phyloP scores from a whole-genome alignment of 495 filamentous ascomycete genomes.

The Aspergillus asperescens region DNA sequence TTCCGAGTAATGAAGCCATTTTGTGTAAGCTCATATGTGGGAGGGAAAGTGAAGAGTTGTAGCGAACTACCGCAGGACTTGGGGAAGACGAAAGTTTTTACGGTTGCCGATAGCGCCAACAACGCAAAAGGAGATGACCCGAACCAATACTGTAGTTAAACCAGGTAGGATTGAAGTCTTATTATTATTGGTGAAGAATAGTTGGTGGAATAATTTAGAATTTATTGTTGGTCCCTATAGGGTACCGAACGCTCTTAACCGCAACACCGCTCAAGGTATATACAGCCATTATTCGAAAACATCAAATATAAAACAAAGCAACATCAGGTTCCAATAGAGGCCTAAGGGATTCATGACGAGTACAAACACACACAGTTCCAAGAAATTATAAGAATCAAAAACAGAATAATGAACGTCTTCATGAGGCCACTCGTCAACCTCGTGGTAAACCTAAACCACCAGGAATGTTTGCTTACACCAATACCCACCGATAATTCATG shows the following conservation, averaged over 20 bases:
- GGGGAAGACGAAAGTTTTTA: slow-evolving; percentile 28
- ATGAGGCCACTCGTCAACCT: slow-evolving; percentile 2
- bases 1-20: slow-evolving; percentile 48
- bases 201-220: background rate
- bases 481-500: slow-evolving; percentile 16
- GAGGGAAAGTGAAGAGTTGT: background rate
- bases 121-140: slow-evolving; percentile 18
- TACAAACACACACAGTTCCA: slow-evolving; percentile 15
- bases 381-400: slow-evolving; percentile 10
- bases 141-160: too few relatives aligned
- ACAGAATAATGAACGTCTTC: background rate
- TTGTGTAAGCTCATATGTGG: slow-evolving; percentile 5
- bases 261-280: slow-evolving; percentile 41
- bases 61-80: slow-evolving; percentile 10
- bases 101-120: slow-evolving; percentile 28
- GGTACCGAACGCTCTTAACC: slow-evolving; percentile 45
- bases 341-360: slow-evolving; percentile 2
- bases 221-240: slow-evolving; percentile 5
- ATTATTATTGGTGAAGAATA: background rate
- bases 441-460: slow-evolving; percentile 10
- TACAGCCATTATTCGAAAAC: slow-evolving; percentile 38
- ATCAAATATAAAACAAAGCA: slow-evolving; percentile 33
- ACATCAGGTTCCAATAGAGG: slow-evolving; percentile 12
- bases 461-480: slow-evolving; percentile 11
- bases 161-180: slow-evolving; percentile 2